A percentile compares a stretch with the other conserved stretches of the same genome.
These are phyloP conservation scores for Rubus parviflorus DNA, from an alignment of 306 rosid genomes.

Conservation along the genomic window DNA sequence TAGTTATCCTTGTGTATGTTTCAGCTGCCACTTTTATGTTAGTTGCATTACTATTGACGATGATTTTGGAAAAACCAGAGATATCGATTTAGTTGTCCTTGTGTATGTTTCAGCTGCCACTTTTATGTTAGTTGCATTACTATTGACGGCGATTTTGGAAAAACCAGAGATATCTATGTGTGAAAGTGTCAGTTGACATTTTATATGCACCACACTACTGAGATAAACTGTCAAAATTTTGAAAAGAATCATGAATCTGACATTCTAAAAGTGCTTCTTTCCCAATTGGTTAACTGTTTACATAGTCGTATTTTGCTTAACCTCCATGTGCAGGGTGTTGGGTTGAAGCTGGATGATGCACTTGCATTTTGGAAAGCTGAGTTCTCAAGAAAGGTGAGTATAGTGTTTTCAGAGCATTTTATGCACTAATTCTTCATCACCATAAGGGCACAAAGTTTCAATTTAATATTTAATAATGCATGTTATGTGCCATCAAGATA, in stretches of 20 bases:
- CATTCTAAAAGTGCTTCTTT: background rate
- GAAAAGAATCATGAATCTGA: constrained; percentile 1
- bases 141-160: background rate
- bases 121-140: background rate
- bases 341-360: constrained; percentile 91
- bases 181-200: background rate
- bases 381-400: constrained; percentile 78
- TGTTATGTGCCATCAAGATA: background rate
- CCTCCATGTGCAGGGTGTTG: constrained; percentile 69
- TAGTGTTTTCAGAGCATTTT: constrained; percentile 18
- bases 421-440: constrained; percentile 6
- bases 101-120: background rate
- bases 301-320: background rate
- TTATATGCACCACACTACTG: background rate
- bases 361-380: constrained; percentile 94
- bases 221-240: background rate
- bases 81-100: background rate
- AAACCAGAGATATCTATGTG: background rate
- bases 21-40: background rate
- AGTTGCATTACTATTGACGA: background rate
- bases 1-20: background rate
- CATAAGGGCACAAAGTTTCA: background rate
- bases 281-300: background rate
- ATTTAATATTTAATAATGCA: background rate
- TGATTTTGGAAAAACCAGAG: background rate